Conservation (phyloP, 257 asterid genomes). For the Anisodus acutangulus region DNA sequence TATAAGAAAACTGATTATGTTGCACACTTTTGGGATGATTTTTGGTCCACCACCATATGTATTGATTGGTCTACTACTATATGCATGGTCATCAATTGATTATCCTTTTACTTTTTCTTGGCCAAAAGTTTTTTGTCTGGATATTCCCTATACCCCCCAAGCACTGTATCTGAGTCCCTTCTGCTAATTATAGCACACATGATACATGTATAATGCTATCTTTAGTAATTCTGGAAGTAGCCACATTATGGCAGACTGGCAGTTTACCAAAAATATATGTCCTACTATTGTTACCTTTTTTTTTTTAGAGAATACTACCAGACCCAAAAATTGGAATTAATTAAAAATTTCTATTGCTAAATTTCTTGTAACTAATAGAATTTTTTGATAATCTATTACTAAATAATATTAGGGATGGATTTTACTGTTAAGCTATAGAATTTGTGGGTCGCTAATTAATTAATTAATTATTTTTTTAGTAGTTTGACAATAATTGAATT, state of each 20-base stretch:
- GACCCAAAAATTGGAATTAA: not conserved
- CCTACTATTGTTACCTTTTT: not conserved
- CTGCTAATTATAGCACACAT: constrained; percentile 22
- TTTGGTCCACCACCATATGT: constrained; percentile 26
- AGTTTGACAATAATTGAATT: not conserved
- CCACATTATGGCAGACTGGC: not conserved
- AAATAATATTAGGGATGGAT: not conserved
- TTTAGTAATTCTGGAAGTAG: constrained; percentile 16
- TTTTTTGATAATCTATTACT: too few relatives aligned
- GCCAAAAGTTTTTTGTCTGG: constrained; percentile 18
- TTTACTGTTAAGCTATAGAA: not conserved
- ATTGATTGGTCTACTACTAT: constrained; percentile 19
- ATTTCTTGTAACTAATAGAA: not conserved
- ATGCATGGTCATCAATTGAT: not conserved
- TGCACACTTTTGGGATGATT: not conserved
- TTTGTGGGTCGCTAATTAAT: not conserved
- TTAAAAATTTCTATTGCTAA: not conserved
- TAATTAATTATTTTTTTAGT: not conserved
- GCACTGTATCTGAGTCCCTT: not conserved
- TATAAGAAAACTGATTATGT: not conserved
- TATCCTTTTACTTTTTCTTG: not conserved
- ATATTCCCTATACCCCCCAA: not conserved
- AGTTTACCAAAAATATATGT: not conserved
- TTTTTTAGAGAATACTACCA: not conserved
- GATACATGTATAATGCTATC: constrained; percentile 24